Percentiles rank a stretch among this genome's conserved stretches.
phyloP scores from a whole-genome alignment of 768 basidiomycete genomes.

The Coprinopsis cinerea region DNA sequence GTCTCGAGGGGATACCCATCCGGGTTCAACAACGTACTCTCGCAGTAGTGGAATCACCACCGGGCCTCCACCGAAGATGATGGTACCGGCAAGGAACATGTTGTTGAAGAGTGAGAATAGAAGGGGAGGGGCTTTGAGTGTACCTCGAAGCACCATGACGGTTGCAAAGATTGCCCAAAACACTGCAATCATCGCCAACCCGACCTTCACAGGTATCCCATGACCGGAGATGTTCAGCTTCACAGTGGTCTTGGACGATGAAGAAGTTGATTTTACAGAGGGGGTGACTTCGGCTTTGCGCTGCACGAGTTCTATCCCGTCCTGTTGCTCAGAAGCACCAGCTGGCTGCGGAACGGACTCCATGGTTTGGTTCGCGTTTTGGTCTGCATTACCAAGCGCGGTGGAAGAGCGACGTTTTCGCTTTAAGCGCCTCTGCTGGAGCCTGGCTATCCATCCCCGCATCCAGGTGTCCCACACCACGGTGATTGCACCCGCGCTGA shows the following conservation, averaged over 20 bases:
- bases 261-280: neutral
- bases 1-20: conserved; percentile 48
- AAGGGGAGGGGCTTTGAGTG: conserved; percentile 20
- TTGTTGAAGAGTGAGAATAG: conserved; percentile 36
- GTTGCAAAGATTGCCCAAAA: conserved; percentile 23
- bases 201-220: conserved; percentile 21
- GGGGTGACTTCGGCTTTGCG: neutral
- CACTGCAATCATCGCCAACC: conserved; percentile 18
- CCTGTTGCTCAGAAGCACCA: neutral
- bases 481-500: conserved; percentile 32
- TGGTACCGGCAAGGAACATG: conserved; percentile 42
- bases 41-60: conserved; percentile 51
- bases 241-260: neutral
- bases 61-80: conserved; percentile 50
- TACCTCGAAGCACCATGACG: conserved; percentile 25
- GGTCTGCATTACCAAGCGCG: neutral
- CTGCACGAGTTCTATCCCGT: neutral
- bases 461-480: conserved; percentile 33
- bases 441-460: conserved; percentile 13
- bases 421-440: conserved; percentile 9
- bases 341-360: neutral
- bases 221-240: conserved; percentile 16
- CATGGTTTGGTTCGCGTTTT: neutral
- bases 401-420: neutral
- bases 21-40: conserved; percentile 45